Conservation (phyloP, 2,329 filamentous ascomycete species). For the Aureobasidium melanogenum region DNA sequence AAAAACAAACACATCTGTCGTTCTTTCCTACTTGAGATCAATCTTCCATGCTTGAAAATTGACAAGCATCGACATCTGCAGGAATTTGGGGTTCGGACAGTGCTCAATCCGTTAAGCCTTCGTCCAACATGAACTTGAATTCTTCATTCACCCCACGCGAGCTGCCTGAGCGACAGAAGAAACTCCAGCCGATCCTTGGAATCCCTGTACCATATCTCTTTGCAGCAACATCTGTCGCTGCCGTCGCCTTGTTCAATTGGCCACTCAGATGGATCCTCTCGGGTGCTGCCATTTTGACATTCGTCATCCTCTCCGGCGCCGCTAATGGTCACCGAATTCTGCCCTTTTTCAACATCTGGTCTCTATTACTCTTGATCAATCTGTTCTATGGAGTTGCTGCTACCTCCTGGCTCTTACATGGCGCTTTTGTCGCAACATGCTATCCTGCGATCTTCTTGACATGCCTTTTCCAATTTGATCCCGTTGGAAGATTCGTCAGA, state of each 20-base stretch:
- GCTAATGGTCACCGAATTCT: slow-evolving; percentile 31
- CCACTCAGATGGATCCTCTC: slow-evolving; percentile 32
- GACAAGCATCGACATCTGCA: not conserved
- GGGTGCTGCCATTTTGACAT: slow-evolving; percentile 32
- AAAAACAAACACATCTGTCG: not conserved
- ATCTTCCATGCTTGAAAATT: not conserved
- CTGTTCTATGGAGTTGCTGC: slow-evolving; percentile 38
- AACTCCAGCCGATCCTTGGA: slow-evolving; percentile 9
- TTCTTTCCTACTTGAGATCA: not conserved
- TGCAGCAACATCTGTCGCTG: slow-evolving; percentile 10
- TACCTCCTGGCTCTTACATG: slow-evolving; percentile 45
- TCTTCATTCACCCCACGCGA: not conserved
- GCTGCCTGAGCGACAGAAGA: slow-evolving; percentile 3
- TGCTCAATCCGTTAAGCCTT: not conserved
- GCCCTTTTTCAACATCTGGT: slow-evolving; percentile 38
- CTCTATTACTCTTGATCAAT: slow-evolving; percentile 38
- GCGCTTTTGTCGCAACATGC: slow-evolving; percentile 33
- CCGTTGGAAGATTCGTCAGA: slow-evolving; percentile 29
- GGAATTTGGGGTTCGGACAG: not conserved
- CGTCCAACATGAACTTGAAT: slow-evolving; percentile 4
- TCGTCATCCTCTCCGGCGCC: slow-evolving; percentile 29
- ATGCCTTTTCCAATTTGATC: slow-evolving; percentile 40
- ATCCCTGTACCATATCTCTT: slow-evolving; percentile 13
- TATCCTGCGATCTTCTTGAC: slow-evolving; percentile 35
- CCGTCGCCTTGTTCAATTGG: slow-evolving; percentile 21